These are phyloP conservation scores for Calonectria hongkongensis DNA, from an alignment of 2,329 filamentous ascomycete genomes.

Conservation along the genomic window DNA sequence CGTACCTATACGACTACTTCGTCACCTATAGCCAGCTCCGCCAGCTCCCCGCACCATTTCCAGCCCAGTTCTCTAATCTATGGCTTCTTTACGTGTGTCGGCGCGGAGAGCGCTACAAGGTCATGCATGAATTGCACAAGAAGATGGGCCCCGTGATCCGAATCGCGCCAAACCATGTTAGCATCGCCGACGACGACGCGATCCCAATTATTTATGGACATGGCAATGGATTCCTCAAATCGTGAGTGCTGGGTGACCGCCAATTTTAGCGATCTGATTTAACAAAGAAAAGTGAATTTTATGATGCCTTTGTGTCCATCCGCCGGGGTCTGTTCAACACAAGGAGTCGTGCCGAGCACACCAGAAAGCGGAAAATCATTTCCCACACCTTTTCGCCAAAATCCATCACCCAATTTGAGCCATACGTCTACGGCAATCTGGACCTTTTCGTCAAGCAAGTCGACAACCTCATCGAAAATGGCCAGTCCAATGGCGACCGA, in stretches of 20 bases:
- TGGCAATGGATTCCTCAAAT: slow-evolving; percentile 84
- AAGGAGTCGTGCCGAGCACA: slow-evolving; percentile 86
- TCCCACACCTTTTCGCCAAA: slow-evolving; percentile 91
- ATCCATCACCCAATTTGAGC: slow-evolving; percentile 88
- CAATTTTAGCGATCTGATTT: slow-evolving; percentile 9
- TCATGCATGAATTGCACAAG: slow-evolving; percentile 84
- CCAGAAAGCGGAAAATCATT: slow-evolving; percentile 91
- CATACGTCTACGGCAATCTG: slow-evolving; percentile 89
- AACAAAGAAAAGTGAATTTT: slow-evolving; percentile 79
- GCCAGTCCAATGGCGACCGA: slow-evolving; percentile 72
- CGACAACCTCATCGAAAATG: slow-evolving; percentile 74
- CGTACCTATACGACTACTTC: slow-evolving; percentile 77
- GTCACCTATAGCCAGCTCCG: slow-evolving; percentile 71
- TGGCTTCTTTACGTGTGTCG: slow-evolving; percentile 85
- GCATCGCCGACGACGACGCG: slow-evolving; percentile 85
- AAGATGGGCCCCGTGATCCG: slow-evolving; percentile 86
- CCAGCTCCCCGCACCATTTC: slow-evolving; percentile 77
- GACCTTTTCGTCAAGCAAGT: slow-evolving; percentile 83
- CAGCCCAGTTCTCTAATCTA: slow-evolving; percentile 81
- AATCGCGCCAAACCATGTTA: slow-evolving; percentile 89
- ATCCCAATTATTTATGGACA: slow-evolving; percentile 87
- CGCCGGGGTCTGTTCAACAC: slow-evolving; percentile 92
- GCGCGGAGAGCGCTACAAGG: slow-evolving; percentile 77
- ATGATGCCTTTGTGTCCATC: slow-evolving; percentile 94
- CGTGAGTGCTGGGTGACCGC: slow-evolving; percentile 64